Evolutionary conservation across 1,284 basidiomycete genomes (phyloP), one percentile per base, ranked within the genome.

Genomic region (Ceraceosorus bombacis): DNA sequence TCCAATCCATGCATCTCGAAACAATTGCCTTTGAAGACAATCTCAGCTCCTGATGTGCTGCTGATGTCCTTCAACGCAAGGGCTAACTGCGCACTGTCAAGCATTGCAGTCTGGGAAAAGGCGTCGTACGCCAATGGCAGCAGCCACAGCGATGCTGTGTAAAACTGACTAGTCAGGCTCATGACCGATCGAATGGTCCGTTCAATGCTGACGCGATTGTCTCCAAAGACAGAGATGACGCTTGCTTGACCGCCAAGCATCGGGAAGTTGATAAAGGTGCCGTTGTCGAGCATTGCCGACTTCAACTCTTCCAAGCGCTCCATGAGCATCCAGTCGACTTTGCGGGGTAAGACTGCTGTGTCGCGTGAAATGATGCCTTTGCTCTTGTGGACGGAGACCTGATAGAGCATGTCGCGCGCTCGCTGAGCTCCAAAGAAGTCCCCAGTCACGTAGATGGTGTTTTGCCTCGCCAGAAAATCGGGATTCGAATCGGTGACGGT

Each of bases 1-100:
- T 97, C 93, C 49, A 93, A 82, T n/a, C 94, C 94, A 74, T 96
- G 90, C 81, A 95, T 86, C 80, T 97, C 94, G 72, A 97, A 96
- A 80, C 89, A 91, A 84, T 94, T 95, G 75, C 86, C 88, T 81
- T 96, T 97, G 82, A 95, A 97, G 6, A 96, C 90, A 41, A 94
- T 85, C 78, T 97, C 94, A 40, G 94, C 90, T 2, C 93, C 90
- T 1, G 90, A 90, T 10, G 85, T 82, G 66, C 87, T 85, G 52
- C 90, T 88, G 58, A 96, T 88, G 73, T 89, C 86, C 78, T 90
- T 90, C 60, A 96, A 82, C 51, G 95, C 83, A 1, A 86, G 85
- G 17, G 90, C 86, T 59, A 96, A 87, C 72, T 92, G 88, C 4
- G 86, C 83, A 9, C 88, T 83, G 73, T 90, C 95, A 71, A 94